Evolutionary conservation across 1,284 basidiomycete species (phyloP), one percentile per base, ranked within the genome.

Genomic region (Prillingera fragicola): DNA sequence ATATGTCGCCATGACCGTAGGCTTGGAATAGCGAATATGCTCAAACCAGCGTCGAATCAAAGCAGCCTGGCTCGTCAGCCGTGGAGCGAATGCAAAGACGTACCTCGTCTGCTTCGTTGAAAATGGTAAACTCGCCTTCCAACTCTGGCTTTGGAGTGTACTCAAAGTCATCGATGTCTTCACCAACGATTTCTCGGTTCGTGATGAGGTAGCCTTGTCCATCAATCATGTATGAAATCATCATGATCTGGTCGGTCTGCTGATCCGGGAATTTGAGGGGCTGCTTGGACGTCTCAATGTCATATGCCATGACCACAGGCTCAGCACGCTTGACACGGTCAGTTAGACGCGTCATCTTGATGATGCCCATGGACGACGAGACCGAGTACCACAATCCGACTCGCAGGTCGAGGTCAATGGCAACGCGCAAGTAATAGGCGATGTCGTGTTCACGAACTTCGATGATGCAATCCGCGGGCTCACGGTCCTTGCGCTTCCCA

Each of bases 231-330:
- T 68, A 68, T 33, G 95, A 98, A 56, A 99, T 98, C 95, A 99
- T 99, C 94, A 99, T 98, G 60, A 99, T 89, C 66, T 95, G 91
- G 74, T 98, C 95, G 17, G 87, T 84, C 10, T 84, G 82, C 57
- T 90, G 86, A 74, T 98, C 95, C 1, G 95, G 95, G 66, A 98
- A 98, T 71, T 98, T 98, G 65, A 98, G 82, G 12, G 95, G 95
- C 36, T 90, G 87, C 73, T 99, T 99, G 1, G 92, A 92, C 22
- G 90, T 95, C 73, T 99, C 95, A 63, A 99, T 99, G 81, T 98
- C 95, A 71, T 81, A 99, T 0, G 95, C 95, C 87, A 99, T 88
- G 45, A 99, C 91, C 38, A 98, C 91, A 0, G 95, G 95, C 63
- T 99, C 95, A 25, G 95, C 91, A 80, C 95, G 92, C 70, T 96